phyloP scores from a whole-genome alignment of 345 rosid genomes.

The Isatis tinctoria region DNA sequence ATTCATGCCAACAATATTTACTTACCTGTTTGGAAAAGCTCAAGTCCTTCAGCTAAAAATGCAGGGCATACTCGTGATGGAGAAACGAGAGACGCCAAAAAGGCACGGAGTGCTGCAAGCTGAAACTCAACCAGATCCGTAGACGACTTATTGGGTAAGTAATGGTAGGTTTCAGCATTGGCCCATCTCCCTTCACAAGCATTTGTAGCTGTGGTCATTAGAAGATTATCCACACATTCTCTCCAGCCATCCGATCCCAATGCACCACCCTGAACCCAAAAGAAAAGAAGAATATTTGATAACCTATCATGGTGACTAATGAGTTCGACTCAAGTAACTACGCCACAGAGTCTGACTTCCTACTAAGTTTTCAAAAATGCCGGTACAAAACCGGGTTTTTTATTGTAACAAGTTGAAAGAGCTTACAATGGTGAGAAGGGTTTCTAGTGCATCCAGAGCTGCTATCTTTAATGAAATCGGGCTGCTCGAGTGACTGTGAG shows the following conservation, averaged over 20 bases:
- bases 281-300: background rate
- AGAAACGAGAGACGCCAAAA: conserved; percentile 73
- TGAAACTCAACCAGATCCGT: conserved; percentile 49
- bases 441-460: conserved; percentile 67
- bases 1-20: background rate
- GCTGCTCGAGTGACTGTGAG: conserved; percentile 25
- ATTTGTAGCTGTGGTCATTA: conserved; percentile 53
- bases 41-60: conserved; percentile 57
- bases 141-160: conserved; percentile 32
- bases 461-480: conserved; percentile 63
- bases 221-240: conserved; percentile 51
- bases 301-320: background rate
- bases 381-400: background rate
- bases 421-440: conserved; percentile 78
- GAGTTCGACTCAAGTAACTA: background rate
- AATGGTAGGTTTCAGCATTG: conserved; percentile 36
- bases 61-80: conserved; percentile 54
- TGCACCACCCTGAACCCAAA: conserved; percentile 59
- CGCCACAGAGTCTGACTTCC: background rate
- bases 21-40: conserved; percentile 75
- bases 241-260: conserved; percentile 65
- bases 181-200: conserved; percentile 57
- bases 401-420: background rate
- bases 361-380: background rate
- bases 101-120: conserved; percentile 67